Conservation (phyloP, 352 stramenopile genomes). For the Phytophthora agathidicida region DNA sequence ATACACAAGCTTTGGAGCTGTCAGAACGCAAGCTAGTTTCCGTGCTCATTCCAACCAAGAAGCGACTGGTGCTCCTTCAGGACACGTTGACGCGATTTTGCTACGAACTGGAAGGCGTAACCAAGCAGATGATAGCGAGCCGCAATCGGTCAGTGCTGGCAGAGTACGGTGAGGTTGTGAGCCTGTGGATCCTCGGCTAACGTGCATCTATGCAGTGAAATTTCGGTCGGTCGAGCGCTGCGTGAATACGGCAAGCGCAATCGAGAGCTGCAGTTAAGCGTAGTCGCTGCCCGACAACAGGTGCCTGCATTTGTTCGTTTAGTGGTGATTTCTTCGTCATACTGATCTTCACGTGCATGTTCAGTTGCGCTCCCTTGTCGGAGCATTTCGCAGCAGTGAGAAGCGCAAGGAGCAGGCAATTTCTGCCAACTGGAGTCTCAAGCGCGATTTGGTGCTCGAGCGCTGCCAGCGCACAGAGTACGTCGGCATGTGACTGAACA, state of each 20-base stretch:
- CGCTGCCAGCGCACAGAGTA: constrained; percentile 65
- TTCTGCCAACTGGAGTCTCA: constrained; percentile 41
- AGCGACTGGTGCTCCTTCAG: constrained; percentile 34
- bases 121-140: constrained; percentile 30
- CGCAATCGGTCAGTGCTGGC: constrained; percentile 35
- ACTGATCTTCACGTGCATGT: not conserved
- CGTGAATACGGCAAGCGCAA: constrained; percentile 67
- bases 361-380: constrained; percentile 41
- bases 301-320: constrained; percentile 8
- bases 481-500: not conserved
- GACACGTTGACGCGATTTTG: constrained; percentile 39
- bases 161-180: not conserved
- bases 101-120: constrained; percentile 40
- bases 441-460: constrained; percentile 61
- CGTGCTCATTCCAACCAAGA: constrained; percentile 37
- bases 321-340: no score
- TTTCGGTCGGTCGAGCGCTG: constrained; percentile 43
- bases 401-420: constrained; percentile 45
- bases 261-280: constrained; percentile 44
- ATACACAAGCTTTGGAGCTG: constrained; percentile 33
- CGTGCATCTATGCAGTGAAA: constrained; percentile 33
- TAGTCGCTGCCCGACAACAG: constrained; percentile 47
- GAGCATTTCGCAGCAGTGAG: constrained; percentile 43
- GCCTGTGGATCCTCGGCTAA: not conserved
- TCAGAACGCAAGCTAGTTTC: constrained; percentile 41